phyloP scores from a whole-genome alignment of 2,329 filamentous ascomycete species.

The Rhynchosporium graminicola region DNA sequence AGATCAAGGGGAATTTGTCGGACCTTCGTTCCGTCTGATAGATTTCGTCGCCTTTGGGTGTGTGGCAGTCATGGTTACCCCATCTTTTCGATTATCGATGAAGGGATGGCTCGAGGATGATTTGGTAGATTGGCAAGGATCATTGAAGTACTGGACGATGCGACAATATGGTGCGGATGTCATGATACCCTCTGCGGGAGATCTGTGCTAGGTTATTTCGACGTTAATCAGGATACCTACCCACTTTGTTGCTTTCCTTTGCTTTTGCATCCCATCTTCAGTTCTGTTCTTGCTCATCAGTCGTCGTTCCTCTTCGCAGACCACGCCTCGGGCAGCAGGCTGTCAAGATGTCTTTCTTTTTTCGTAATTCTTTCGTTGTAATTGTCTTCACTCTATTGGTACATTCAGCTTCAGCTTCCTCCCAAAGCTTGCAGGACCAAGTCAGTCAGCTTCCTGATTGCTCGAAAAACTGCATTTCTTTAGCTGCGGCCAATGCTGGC shows the following conservation, averaged over 20 bases:
- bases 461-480: constrained; percentile 6
- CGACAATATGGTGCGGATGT: not conserved
- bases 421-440: constrained; percentile 1
- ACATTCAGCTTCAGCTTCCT: not conserved
- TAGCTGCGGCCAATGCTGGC: constrained; percentile 1
- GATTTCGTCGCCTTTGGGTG: not conserved
- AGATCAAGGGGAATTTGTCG: not conserved
- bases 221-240: not conserved
- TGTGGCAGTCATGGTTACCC: not conserved
- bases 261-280: constrained; percentile 7
- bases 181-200: not conserved
- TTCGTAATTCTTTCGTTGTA: constrained; percentile 5
- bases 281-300: not conserved
- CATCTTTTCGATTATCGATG: not conserved
- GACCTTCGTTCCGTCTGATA: constrained; percentile 11
- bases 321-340: constrained; percentile 6
- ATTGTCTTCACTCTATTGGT: not conserved
- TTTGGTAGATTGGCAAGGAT: not conserved
- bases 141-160: not conserved
- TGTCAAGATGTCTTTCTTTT: constrained; percentile 7
- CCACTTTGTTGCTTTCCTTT: not conserved
- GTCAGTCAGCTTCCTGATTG: constrained; percentile 4
- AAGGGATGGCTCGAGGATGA: no score
- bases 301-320: not conserved
- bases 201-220: constrained; percentile 8